Evolutionary conservation across 1,139 yeast species (phyloP).

Genomic region (Kazachstania sp.): DNA sequence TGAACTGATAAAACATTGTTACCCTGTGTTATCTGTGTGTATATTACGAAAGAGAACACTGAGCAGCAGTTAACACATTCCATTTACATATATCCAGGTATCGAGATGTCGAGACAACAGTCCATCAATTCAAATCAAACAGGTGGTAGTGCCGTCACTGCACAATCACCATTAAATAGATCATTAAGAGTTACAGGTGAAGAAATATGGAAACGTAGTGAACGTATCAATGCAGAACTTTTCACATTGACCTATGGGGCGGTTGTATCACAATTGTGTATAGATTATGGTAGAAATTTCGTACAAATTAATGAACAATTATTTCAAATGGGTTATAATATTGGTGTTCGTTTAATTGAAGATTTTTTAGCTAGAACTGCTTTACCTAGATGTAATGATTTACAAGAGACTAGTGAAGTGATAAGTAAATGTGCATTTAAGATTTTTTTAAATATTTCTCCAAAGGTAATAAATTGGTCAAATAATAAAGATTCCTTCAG

Average conservation of each 20-base stretch:
- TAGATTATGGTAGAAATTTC: slow-evolving; percentile 72
- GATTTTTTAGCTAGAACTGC: slow-evolving; percentile 88
- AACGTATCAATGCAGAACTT: slow-evolving; percentile 85
- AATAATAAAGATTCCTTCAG: slow-evolving; percentile 67
- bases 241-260: slow-evolving; percentile 92
- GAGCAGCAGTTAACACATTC: too few relatives aligned
- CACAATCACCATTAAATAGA: slow-evolving; percentile 12
- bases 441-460: slow-evolving; percentile 75
- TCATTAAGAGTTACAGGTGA: slow-evolving; percentile 56
- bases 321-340: slow-evolving; percentile 91
- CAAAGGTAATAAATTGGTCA: slow-evolving; percentile 70
- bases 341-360: slow-evolving; percentile 84
- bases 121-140: slow-evolving; percentile 1
- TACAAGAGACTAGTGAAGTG: slow-evolving; percentile 83
- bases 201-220: slow-evolving; percentile 87
- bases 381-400: slow-evolving; percentile 66
- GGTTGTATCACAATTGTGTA: slow-evolving; percentile 85
- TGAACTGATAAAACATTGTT: too few relatives aligned
- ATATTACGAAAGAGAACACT: too few relatives aligned
- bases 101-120: neutral
- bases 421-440: slow-evolving; percentile 83
- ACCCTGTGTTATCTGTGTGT: too few relatives aligned
- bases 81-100: neutral
- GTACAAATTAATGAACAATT: slow-evolving; percentile 71
- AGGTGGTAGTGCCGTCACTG: neutral